A percentile compares a stretch with the other conserved stretches of the same genome.
Conservation (phyloP, 352 stramenopile species). For the Thalassiosira allenii region DNA sequence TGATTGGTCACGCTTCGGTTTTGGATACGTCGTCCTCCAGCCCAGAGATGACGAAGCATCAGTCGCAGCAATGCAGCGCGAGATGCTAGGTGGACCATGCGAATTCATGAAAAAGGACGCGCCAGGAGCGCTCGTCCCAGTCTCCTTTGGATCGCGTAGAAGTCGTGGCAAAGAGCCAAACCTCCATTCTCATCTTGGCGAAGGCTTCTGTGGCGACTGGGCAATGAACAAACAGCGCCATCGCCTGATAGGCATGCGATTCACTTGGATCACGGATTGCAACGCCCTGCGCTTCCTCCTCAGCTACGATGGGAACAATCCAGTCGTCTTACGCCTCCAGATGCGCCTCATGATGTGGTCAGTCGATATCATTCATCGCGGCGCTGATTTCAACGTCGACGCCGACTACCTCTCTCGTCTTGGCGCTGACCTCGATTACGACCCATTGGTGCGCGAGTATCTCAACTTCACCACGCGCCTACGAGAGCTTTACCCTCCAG, state of each 20-base stretch:
- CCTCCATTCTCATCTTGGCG: slow-evolving; percentile 43
- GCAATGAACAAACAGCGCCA: slow-evolving; percentile 27
- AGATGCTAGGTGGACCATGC: slow-evolving; percentile 27
- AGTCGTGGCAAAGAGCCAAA: slow-evolving; percentile 3
- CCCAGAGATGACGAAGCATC: slow-evolving; percentile 12
- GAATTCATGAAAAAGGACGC: slow-evolving; percentile 27
- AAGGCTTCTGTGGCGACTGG: slow-evolving; percentile 23
- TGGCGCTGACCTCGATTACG: background rate
- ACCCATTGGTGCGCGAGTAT: slow-evolving; percentile 13
- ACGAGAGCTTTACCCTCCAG: background rate
- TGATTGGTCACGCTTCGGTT: slow-evolving; percentile 19
- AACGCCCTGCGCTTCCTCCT: slow-evolving; percentile 34
- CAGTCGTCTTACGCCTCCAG: slow-evolving; percentile 22
- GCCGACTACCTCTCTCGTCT: slow-evolving; percentile 27
- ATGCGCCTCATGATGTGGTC: slow-evolving; percentile 30
- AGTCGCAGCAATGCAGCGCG: slow-evolving; percentile 17
- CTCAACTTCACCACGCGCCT: background rate
- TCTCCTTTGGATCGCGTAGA: slow-evolving; percentile 13
- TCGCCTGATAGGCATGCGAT: background rate
- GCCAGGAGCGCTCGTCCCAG: background rate
- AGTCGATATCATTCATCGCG: slow-evolving; percentile 28
- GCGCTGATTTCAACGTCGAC: background rate
- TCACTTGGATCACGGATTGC: slow-evolving; percentile 33
- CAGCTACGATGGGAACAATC: slow-evolving; percentile 27
- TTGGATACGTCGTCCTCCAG: slow-evolving; percentile 24